phyloP scores from a whole-genome alignment of 2,329 filamentous ascomycete species.

The Paecilomyces variotii region DNA sequence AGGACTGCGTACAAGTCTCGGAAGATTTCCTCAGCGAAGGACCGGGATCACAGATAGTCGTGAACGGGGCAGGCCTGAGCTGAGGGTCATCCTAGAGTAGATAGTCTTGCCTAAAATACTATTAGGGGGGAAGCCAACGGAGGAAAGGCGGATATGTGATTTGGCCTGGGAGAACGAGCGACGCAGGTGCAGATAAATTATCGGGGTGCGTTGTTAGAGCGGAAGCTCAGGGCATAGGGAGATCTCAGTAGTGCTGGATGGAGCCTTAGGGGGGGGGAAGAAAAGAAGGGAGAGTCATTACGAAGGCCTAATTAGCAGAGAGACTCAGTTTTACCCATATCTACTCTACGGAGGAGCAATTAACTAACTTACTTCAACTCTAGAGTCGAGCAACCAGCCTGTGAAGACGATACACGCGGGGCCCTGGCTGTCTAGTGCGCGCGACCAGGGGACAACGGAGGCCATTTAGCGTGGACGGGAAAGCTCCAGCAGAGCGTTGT shows the following conservation, averaged over 20 bases:
- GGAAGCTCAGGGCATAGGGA: neutral
- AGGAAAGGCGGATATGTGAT: neutral
- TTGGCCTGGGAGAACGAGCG: neutral
- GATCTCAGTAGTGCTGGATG: neutral
- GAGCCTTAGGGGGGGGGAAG: neutral
- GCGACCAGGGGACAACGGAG: neutral
- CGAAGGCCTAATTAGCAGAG: neutral
- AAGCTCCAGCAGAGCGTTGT: neutral
- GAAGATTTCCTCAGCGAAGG: neutral
- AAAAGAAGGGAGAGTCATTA: neutral
- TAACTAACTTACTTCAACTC: no score
- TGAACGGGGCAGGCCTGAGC: neutral
- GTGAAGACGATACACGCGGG: neutral
- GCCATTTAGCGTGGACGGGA: neutral
- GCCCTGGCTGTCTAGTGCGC: neutral
- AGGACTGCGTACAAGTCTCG: neutral
- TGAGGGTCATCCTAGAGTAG: neutral
- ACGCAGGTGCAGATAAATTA: neutral
- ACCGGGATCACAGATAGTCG: neutral
- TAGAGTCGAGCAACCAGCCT: neutral
- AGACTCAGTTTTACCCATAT: neutral
- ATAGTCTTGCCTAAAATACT: no score
- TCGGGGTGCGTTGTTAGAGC: neutral
- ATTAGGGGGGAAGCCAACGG: neutral
- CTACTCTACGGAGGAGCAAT: no score